Evolutionary conservation across 2,329 filamentous ascomycete species (phyloP).

Genomic region (Xylaria sp.): DNA sequence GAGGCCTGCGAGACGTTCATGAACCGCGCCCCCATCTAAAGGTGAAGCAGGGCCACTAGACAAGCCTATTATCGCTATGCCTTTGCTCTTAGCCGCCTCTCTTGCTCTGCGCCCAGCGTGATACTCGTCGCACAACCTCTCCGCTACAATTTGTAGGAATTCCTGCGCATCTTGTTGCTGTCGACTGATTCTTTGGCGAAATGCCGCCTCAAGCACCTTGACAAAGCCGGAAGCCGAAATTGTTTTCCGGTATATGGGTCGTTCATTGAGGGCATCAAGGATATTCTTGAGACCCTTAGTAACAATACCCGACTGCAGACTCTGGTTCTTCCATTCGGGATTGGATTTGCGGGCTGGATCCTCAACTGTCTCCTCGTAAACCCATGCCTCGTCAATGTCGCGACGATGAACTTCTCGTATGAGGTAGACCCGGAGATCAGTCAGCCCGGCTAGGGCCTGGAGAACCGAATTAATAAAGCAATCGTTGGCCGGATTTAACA

Average conservation of each 20-base stretch:
- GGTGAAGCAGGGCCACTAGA: slow-evolving; percentile 25
- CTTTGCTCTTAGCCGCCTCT: slow-evolving; percentile 54
- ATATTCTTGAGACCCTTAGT: slow-evolving; percentile 91
- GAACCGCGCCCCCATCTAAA: slow-evolving; percentile 38
- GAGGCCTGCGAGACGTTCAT: slow-evolving; percentile 41
- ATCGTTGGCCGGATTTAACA: slow-evolving; percentile 91
- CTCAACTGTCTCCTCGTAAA: slow-evolving; percentile 71
- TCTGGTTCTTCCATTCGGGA: slow-evolving; percentile 64
- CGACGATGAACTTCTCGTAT: slow-evolving; percentile 90
- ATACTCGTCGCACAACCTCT: slow-evolving; percentile 92
- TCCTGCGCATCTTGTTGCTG: slow-evolving; percentile 98
- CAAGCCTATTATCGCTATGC: slow-evolving; percentile 16
- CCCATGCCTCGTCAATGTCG: slow-evolving; percentile 74
- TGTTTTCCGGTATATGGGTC: slow-evolving; percentile 91
- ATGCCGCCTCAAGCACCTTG: slow-evolving; percentile 80
- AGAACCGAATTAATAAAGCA: slow-evolving; percentile 97
- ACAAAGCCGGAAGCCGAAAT: slow-evolving; percentile 90
- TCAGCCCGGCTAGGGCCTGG: slow-evolving; percentile 88
- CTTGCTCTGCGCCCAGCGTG: slow-evolving; percentile 81
- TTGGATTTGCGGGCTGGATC: slow-evolving; percentile 46
- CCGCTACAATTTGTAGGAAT: slow-evolving; percentile 91
- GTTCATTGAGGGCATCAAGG: slow-evolving; percentile 88
- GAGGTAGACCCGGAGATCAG: slow-evolving; percentile 86
- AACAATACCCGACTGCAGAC: slow-evolving; percentile 79
- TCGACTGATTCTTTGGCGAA: slow-evolving; percentile 86